Evolutionary conservation across 2,329 filamentous ascomycete species (phyloP).

Genomic region (Pestalotiopsis sp.): DNA sequence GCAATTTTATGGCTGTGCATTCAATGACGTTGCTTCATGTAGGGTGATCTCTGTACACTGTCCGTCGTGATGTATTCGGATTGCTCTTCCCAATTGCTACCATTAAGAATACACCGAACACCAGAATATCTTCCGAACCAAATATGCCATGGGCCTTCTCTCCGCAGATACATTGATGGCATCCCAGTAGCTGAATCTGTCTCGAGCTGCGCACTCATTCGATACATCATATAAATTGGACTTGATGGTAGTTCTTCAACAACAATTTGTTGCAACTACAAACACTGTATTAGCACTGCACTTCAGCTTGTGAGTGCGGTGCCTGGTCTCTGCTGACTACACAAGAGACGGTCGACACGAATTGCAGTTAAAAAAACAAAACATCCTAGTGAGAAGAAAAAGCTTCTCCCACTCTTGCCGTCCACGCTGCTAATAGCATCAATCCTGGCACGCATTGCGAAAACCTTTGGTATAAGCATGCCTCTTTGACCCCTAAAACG

Average conservation of each 20-base stretch:
- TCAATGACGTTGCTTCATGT: too few species aligned
- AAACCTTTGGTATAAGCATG: conserved; percentile 8
- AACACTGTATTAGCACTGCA: background rate
- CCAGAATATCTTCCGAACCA: too few species aligned
- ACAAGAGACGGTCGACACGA: background rate
- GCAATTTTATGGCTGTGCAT: too few species aligned
- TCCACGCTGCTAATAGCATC: background rate
- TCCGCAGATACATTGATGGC: too few species aligned
- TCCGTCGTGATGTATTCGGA: too few species aligned
- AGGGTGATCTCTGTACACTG: too few species aligned
- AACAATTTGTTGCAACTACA: background rate
- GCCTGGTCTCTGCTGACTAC: background rate
- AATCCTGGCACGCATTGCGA: background rate
- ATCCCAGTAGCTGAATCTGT: too few species aligned
- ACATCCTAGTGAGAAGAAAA: background rate
- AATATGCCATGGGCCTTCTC: too few species aligned
- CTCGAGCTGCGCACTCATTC: too few species aligned
- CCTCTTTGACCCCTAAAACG: conserved; percentile 11
- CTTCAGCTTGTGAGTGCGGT: background rate
- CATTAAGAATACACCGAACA: too few species aligned
- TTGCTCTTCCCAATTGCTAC: too few species aligned
- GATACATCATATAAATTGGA: background rate
- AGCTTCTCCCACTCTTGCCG: background rate
- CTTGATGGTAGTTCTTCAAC: background rate
- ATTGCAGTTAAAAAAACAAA: background rate